phyloP scores from a whole-genome alignment of 768 basidiomycete species.

The Cubamyces lactineus region DNA sequence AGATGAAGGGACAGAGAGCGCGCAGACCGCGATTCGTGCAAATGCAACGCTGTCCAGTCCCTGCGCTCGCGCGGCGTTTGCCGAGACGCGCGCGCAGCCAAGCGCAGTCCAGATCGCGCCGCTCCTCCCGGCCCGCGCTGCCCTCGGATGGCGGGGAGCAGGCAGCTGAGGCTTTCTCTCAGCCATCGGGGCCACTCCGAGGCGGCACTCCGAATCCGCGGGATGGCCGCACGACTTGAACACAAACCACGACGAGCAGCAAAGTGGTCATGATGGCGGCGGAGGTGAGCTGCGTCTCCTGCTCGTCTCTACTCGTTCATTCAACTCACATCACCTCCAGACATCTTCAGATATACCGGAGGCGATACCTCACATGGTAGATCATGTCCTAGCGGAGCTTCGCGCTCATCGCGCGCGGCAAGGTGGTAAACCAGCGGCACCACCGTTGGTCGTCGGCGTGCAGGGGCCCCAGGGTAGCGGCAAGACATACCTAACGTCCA shows the following conservation, averaged over 20 bases:
- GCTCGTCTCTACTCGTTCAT: neutral
- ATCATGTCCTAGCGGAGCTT: slow-evolving; percentile 46
- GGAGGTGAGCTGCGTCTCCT: neutral
- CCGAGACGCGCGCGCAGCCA: neutral
- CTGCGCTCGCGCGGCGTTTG: slow-evolving; percentile 15
- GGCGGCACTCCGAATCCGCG: neutral
- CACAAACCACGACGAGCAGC: neutral
- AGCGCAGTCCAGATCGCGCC: neutral
- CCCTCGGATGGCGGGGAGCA: neutral
- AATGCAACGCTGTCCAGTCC: neutral
- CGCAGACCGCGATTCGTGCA: neutral
- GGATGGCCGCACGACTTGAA: neutral
- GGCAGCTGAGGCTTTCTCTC: neutral
- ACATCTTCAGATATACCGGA: slow-evolving; percentile 23
- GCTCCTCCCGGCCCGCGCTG: neutral
- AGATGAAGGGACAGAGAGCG: neutral
- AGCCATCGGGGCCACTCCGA: neutral
- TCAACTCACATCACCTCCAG: neutral
- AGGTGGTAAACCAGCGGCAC: neutral
- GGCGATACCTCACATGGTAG: slow-evolving; percentile 42
- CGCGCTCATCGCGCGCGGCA: slow-evolving; percentile 33
- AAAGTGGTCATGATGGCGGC: neutral
- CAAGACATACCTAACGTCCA: slow-evolving; percentile 79
- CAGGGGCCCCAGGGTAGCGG: slow-evolving; percentile 97
- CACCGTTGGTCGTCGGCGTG: slow-evolving; percentile 81